Evolutionary conservation across 31 red algal genomes (phyloP), one percentile per base, ranked within the genome.

Genomic region (Odonthalia washingtoniensis): DNA sequence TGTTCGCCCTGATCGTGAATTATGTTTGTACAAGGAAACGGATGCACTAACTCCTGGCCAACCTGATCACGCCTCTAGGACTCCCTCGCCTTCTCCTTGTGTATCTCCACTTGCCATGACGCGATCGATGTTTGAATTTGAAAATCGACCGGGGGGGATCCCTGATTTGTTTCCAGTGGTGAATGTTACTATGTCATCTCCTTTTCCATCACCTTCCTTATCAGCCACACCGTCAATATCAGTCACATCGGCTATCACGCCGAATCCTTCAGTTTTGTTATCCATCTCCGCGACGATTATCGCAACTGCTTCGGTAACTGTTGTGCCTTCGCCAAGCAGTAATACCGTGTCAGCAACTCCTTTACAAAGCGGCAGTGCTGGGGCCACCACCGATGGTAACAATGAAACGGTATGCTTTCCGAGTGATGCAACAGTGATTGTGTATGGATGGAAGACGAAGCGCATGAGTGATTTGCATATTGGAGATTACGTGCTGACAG

Each of bases 331-430:
- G 28, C 66, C 66, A 37, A 14, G 12, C 49, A 14, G 12, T 9
- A 21, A 21, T 14, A 57, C 49, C 30, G 28, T 62, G 57, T 64
- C 76, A 30, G 41, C 76, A 9, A 36, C 77, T 17, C 35, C 42
- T 9, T 33, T n/a, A 39, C 36, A n/a, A 0, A 33, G 5, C 5
- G 65, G 41, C 1, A 44, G 4, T 41, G 34, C 33, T 30, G 9
- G 31, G 1, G 65, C 40, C 0, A 18, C 46, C 52, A 76, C 67
- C 1, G 40, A 67, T 36, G 40, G 0, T 4, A 21, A 32, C 9
- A 44, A 60, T 36, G 75, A 82, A 34, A 69, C 46, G 2, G 86
- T 75, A 28, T 96, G 94, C 77, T 96, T 96, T 80, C 94, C 94
- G 31, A 77, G 70, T 32, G 37, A 40, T 40, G 94, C 89, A 30